Conservation (phyloP, 805 yeast genomes). For the Komagataella pastoris region DNA sequence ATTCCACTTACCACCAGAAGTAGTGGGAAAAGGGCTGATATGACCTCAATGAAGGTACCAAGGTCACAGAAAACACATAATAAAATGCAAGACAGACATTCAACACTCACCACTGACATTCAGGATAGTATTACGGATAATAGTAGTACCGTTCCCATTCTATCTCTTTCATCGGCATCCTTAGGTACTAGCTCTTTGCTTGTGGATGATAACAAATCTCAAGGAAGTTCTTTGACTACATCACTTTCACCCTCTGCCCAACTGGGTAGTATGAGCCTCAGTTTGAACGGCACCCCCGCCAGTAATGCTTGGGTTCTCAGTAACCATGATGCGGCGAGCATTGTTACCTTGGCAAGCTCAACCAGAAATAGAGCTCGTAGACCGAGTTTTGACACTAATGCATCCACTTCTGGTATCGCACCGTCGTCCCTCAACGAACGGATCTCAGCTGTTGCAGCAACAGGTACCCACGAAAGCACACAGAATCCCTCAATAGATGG, state of each 20-base stretch:
- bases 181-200: constrained; percentile 14
- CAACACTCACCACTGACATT: neutral
- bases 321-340: constrained; percentile 15
- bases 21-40: neutral
- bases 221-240: constrained; percentile 23
- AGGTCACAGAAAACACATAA: neutral
- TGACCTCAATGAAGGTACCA: neutral
- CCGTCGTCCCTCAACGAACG: constrained; percentile 63
- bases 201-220: neutral
- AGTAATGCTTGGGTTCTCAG: neutral
- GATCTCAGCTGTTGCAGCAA: constrained; percentile 11
- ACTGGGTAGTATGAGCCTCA: neutral
- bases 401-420: constrained; percentile 57
- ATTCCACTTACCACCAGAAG: neutral
- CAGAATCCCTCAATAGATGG: neutral
- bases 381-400: constrained; percentile 33
- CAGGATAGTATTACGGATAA: constrained; percentile 15
- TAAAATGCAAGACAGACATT: constrained; percentile 2
- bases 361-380: constrained; percentile 16
- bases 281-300: neutral
- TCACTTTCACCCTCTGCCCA: constrained; percentile 27
- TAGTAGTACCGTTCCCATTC: constrained; percentile 32
- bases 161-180: constrained; percentile 28
- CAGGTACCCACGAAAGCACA: neutral
- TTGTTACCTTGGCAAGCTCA: constrained; percentile 20